Evolutionary conservation across 2,329 filamentous ascomycete genomes (phyloP).

Genomic region (Chaetomium sp.): DNA sequence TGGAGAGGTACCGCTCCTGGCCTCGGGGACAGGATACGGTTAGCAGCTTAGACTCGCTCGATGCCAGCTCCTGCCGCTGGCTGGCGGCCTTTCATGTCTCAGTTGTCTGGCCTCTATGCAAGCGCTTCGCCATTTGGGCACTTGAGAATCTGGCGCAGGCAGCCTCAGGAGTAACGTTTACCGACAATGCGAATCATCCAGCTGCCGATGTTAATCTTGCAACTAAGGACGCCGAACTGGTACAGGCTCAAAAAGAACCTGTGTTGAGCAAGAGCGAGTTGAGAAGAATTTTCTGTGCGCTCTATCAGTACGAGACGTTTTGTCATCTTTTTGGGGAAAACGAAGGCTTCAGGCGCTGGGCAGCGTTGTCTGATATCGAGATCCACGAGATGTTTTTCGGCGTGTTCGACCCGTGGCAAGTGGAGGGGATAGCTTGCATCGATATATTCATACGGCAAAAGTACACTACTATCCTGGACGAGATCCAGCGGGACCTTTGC

Average conservation of each 20-base stretch:
- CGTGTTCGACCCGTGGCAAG: constrained; percentile 2
- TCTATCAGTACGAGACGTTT: constrained; percentile 1
- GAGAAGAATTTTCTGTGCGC: background rate
- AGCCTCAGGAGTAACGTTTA: background rate
- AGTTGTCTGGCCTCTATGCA: background rate
- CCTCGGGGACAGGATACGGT: background rate
- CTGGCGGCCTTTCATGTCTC: background rate
- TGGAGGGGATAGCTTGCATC: background rate
- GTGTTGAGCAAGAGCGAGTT: background rate
- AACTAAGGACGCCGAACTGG: too few relatives aligned
- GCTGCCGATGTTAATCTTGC: too few relatives aligned
- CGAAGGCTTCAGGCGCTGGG: background rate
- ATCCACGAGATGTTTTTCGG: background rate
- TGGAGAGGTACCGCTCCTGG: background rate
- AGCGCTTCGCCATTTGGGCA: background rate
- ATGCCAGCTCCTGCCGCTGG: background rate
- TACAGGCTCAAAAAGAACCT: background rate
- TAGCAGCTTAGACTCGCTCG: background rate
- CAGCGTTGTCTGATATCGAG: background rate
- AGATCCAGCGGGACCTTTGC: background rate
- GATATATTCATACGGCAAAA: background rate
- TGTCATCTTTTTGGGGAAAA: constrained; percentile 1
- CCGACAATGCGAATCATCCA: background rate
- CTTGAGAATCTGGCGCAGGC: background rate
- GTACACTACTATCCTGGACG: background rate